These are phyloP conservation scores for Haemoproteus tartakovskyi DNA, from an alignment of 169 alveolate species.

Conservation along the genomic window DNA sequence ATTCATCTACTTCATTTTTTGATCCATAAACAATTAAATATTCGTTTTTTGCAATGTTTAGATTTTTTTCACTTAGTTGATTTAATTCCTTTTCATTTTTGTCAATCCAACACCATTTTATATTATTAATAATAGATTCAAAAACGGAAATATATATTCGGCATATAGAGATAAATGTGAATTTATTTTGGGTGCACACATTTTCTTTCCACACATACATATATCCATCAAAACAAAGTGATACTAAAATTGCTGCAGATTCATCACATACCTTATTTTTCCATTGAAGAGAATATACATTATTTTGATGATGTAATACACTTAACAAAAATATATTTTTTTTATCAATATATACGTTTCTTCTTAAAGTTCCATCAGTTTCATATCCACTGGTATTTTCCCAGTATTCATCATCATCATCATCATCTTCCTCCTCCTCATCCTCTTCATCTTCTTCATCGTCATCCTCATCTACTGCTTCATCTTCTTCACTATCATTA, in stretches of 20 bases:
- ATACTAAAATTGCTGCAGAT: constrained; percentile 10
- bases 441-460: constrained; percentile 1
- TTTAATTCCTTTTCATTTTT: not conserved
- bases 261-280: constrained; percentile 24
- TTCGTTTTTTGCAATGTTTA: constrained; percentile 26
- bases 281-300: constrained; percentile 55
- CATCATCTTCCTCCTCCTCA: not conserved
- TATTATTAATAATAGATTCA: constrained; percentile 1
- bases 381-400: not conserved
- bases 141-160: constrained; percentile 29
- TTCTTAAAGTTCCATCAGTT: not conserved
- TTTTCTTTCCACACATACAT: constrained; percentile 57
- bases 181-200: constrained; percentile 31
- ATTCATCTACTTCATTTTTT: not conserved
- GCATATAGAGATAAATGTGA: constrained; percentile 44
- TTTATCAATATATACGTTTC: constrained; percentile 35
- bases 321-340: constrained; percentile 18
- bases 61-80: not conserved
- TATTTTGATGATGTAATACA: constrained; percentile 35
- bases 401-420: not conserved
- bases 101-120: constrained; percentile 61
- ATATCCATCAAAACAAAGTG: constrained; percentile 58
- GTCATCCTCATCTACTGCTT: constrained; percentile 1
- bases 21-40: constrained; percentile 58
- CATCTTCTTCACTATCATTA: no score